Evolutionary conservation across 805 yeast genomes (phyloP).

Genomic region (Teunomyces cretensis): DNA sequence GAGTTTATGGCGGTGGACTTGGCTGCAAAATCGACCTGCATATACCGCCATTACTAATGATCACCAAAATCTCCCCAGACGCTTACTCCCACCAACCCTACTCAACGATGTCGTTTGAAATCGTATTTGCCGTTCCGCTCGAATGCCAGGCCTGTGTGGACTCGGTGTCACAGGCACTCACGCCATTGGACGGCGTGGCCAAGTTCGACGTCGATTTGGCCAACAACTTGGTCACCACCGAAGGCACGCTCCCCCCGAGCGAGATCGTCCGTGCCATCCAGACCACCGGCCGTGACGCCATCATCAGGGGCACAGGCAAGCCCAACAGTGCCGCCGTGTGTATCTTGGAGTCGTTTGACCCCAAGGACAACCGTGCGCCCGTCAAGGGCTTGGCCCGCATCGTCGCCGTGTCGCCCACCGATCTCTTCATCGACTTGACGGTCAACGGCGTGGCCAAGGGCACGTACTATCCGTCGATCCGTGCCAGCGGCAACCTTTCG

Average conservation of each 20-base stretch:
- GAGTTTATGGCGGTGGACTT: too few species aligned
- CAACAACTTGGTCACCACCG: slow-evolving; percentile 62
- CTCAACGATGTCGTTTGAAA: slow-evolving; percentile 38
- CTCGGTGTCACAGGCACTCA: slow-evolving; percentile 55
- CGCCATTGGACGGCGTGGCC: slow-evolving; percentile 49
- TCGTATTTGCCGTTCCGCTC: slow-evolving; percentile 85
- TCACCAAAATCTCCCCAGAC: not conserved
- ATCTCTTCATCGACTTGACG: slow-evolving; percentile 72
- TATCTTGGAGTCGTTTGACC: slow-evolving; percentile 72
- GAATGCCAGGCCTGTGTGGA: slow-evolving; percentile 73
- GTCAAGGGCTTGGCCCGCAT: slow-evolving; percentile 88
- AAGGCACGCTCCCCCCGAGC: slow-evolving; percentile 77
- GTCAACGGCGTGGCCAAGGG: slow-evolving; percentile 70
- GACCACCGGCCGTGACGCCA: slow-evolving; percentile 80
- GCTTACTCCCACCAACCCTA: not conserved
- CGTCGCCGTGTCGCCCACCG: slow-evolving; percentile 59
- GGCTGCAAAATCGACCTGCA: not conserved
- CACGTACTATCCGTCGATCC: slow-evolving; percentile 65
- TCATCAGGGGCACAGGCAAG: slow-evolving; percentile 86
- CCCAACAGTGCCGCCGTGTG: slow-evolving; percentile 90
- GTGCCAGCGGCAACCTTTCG: slow-evolving; percentile 74
- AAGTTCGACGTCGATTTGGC: slow-evolving; percentile 56
- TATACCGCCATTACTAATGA: not conserved
- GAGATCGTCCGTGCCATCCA: slow-evolving; percentile 66
- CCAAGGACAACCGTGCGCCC: slow-evolving; percentile 47